phyloP scores from a whole-genome alignment of 805 yeast species.

The Yarrowia sp. region DNA sequence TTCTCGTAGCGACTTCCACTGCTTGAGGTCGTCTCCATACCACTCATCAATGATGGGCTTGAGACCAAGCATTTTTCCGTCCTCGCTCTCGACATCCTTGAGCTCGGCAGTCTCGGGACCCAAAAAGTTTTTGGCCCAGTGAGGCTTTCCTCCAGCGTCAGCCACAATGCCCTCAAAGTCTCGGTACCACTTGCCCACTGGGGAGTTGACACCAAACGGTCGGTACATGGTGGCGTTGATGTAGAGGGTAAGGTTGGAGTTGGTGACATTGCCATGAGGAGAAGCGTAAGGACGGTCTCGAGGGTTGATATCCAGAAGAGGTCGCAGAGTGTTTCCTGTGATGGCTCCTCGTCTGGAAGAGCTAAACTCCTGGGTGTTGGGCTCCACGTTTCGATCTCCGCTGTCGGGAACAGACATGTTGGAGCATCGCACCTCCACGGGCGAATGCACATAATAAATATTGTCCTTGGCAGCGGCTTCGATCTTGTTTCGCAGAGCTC shows the following conservation, averaged over 20 bases:
- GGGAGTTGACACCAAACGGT: constrained; percentile 78
- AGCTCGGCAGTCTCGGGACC: constrained; percentile 52
- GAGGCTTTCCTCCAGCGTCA: constrained; percentile 88
- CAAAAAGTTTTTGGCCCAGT: constrained; percentile 95
- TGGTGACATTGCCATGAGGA: constrained; percentile 52
- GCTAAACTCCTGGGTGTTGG: constrained; percentile 20
- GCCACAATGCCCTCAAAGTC: constrained; percentile 76
- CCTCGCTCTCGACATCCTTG: constrained; percentile 40
- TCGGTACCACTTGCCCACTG: constrained; percentile 71
- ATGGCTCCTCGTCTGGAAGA: constrained; percentile 58
- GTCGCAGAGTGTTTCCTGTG: constrained; percentile 79
- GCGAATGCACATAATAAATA: constrained; percentile 86
- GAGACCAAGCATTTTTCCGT: constrained; percentile 79
- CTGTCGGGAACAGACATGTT: constrained; percentile 52
- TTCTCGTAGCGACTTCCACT: constrained; percentile 62
- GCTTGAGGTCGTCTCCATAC: constrained; percentile 69
- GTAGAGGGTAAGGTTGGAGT: constrained; percentile 78
- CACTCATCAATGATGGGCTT: constrained; percentile 65
- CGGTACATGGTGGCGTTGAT: constrained; percentile 94
- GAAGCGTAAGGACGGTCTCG: constrained; percentile 46
- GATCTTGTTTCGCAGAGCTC: constrained; percentile 46
- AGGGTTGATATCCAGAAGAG: constrained; percentile 80
- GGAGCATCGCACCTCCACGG: constrained; percentile 90
- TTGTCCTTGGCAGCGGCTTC: constrained; percentile 58
- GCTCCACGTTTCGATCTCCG: constrained; percentile 26